These are phyloP conservation scores for Dovyalis caffra DNA, from an alignment of 345 rosid genomes.

Conservation along the genomic window DNA sequence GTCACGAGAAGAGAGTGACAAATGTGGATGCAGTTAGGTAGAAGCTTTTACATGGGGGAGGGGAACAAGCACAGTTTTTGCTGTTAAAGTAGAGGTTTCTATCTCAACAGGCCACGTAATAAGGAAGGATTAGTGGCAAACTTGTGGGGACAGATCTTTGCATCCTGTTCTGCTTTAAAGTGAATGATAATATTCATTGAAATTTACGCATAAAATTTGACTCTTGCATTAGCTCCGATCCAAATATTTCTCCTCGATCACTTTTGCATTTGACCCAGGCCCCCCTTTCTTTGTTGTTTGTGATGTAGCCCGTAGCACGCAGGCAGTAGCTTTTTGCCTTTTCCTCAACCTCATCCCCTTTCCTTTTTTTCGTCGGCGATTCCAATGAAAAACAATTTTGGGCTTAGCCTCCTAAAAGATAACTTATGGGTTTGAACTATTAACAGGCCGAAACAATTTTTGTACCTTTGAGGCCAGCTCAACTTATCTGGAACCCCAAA, in stretches of 20 bases:
- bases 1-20: conserved; percentile 5
- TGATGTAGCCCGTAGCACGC: background rate
- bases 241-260: background rate
- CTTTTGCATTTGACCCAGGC: background rate
- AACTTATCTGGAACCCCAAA: background rate
- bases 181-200: background rate
- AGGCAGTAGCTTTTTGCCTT: background rate
- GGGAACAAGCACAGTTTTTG: conserved; percentile 27
- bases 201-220: background rate
- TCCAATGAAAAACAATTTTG: background rate
- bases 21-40: background rate
- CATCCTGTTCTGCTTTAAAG: background rate
- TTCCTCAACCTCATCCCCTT: background rate
- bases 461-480: background rate
- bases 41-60: background rate
- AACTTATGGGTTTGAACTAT: background rate
- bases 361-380: background rate
- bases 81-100: conserved; percentile 15
- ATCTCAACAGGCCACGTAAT: conserved; percentile 3
- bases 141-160: conserved; percentile 10
- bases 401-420: background rate
- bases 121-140: conserved; percentile 14
- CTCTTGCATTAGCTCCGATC: background rate
- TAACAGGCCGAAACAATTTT: background rate
- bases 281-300: no score